A percentile compares a stretch with the other conserved stretches of the same genome.
Evolutionary conservation across 805 yeast species (phyloP).

Genomic region (Candida ficus): DNA sequence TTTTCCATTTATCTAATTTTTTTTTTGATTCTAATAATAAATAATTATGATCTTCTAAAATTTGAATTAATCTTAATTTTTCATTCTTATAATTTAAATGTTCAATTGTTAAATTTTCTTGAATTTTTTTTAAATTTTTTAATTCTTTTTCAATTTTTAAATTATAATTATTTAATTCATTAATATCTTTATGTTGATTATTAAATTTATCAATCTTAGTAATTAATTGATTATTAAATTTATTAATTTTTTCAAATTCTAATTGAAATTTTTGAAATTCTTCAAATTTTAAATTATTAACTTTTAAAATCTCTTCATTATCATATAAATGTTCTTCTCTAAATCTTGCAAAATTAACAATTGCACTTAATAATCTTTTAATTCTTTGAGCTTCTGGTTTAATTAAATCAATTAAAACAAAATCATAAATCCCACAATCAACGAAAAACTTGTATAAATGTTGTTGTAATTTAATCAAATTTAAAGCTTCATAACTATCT

Average conservation of each 20-base stretch:
- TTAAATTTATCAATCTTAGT: conserved; percentile 12
- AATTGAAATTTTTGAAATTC: conserved; percentile 37
- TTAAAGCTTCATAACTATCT: conserved; percentile 36
- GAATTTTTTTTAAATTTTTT: conserved; percentile 52
- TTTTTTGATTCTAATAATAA: conserved; percentile 50
- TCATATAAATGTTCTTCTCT: conserved; percentile 72
- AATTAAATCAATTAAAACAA: conserved; percentile 64
- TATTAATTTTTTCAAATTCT: conserved; percentile 20
- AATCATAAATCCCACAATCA: conserved; percentile 75
- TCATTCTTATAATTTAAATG: conserved; percentile 60
- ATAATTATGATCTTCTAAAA: conserved; percentile 57
- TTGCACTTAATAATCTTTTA: conserved; percentile 67
- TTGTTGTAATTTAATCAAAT: conserved; percentile 51
- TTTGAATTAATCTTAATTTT: conserved; percentile 51
- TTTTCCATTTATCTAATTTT: conserved; percentile 53
- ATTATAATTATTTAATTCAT: conserved; percentile 45
- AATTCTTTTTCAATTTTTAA: conserved; percentile 56
- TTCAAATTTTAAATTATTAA: conserved; percentile 46
- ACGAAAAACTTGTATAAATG: conserved; percentile 57
- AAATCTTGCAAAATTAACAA: conserved; percentile 80
- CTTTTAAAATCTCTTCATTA: conserved; percentile 55
- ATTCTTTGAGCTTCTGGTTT: conserved; percentile 72
- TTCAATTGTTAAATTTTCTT: conserved; percentile 56
- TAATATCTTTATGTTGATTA: conserved; percentile 21
- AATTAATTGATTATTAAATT: conserved; percentile 7